Evolutionary conservation across 2,329 filamentous ascomycete species (phyloP), one percentile per base, ranked within the genome.

Genomic region (Diaporthe longicolla): DNA sequence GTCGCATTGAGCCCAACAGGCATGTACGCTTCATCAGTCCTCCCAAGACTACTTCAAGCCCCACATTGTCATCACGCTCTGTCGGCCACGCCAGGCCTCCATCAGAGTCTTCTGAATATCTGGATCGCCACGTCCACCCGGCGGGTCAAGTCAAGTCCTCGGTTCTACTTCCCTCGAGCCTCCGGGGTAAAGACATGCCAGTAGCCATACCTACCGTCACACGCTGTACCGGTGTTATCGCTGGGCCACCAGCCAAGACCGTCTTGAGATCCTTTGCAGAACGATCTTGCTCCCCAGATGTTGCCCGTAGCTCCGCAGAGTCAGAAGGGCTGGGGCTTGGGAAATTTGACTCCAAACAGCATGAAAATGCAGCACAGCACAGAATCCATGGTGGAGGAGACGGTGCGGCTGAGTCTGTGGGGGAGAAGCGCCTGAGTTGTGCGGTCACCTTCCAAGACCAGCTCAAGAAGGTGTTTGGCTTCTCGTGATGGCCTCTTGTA

Each of bases 61-160:
- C 66, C 24, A 7, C 71, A 4, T 17, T 40, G 6, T 4, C 43
- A 0, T 35, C 61, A 10, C 26, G 13, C 26, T 48, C 50, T 19
- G 24, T 40, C 9, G 55, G 40, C 19, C 68, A 21, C 15, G 8
- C 37, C 24, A 58, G 54, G 61, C 24, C 76, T 0, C 74, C 76
- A 10, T 76, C 76, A 6, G 79, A 79, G 24, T 82, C 82, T 11
- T 82, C 81, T 8, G 83, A 83, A 74, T 83, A 81, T 59, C 73
- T 83, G 26, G 82, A 84, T 3, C 77, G 78, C 32, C 57, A 45
- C 11, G 57, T 73, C 0, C 26, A n/a, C 8, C n/a, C 15, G 29
- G 26, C 55, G 6, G 43, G 9, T 4, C 45, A 50, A 35, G 52
- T 29, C n/a, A 70, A 6, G 40, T 59, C 70, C 15, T 45, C 63